Base-by-base conservation (phyloP, 306 rosid species). In the Oxytropis ochrocephala region DNA sequence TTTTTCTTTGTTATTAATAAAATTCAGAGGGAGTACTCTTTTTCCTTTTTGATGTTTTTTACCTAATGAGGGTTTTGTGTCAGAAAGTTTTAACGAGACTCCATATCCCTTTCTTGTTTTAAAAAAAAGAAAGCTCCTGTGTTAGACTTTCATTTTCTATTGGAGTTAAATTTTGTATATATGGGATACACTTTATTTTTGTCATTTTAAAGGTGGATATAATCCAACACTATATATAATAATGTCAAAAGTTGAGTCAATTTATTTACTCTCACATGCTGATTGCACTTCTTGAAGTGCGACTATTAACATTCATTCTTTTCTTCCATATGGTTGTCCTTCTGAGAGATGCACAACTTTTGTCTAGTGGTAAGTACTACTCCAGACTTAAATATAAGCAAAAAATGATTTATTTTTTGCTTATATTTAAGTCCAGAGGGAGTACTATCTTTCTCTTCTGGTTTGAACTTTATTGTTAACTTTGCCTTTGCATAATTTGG, bases 401-500 rank as follows among this genome's bases (percentile, higher is more conserved):
- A n/a, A n/a, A n/a, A n/a, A n/a, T n/a, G n/a, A n/a, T n/a, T n/a
- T n/a, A n/a, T n/a, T n/a, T n/a, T n/a, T n/a, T n/a, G n/a, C n/a
- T n/a, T n/a, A n/a, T n/a, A n/a, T n/a, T n/a, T n/a, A n/a, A n/a
- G n/a, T n/a, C n/a, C n/a, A n/a, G n/a, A n/a, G n/a, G n/a, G n/a
- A 75, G 11, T 47, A 44, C 54, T 67, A 50, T 69, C 32, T 67
- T 75, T 68, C 53, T 72, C 50, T 63, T 51, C 56, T 21, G 29
- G 30, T 50, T 50, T 18, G 60, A 73, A 52, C 12, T 14, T 75
- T 75, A 59, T 70, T 53, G 56, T 51, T 52, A 63, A 46, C 66
- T 77, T 47, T 74, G 16, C 77, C 71, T 83, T 54, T 57, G 47
- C 54, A 73, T 77, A 72, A 57, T 77, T 38, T 81, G 80, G 72